Evolutionary conservation across 2,329 filamentous ascomycete genomes (phyloP).

Genomic region (Apiospora hydei): DNA sequence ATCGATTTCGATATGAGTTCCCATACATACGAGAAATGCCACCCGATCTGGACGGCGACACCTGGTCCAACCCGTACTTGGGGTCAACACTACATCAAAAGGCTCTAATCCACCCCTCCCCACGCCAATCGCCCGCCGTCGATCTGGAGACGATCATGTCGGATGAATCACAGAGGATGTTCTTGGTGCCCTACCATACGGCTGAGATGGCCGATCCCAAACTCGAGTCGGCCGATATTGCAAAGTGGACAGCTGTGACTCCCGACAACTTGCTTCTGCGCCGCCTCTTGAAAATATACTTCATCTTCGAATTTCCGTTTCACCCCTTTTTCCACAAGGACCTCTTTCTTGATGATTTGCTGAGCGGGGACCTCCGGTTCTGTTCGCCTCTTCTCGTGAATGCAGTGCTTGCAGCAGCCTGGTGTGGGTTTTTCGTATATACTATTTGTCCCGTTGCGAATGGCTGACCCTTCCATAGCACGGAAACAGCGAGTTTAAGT

Average conservation of each 20-base stretch:
- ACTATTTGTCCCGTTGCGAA: background rate
- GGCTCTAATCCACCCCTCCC: conserved; percentile 17
- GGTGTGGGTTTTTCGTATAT: conserved; percentile 33
- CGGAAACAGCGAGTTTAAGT: conserved; percentile 36
- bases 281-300: conserved; percentile 25
- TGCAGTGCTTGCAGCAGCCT: conserved; percentile 38
- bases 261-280: conserved; percentile 38
- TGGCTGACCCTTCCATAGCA: conserved; percentile 35
- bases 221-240: conserved; percentile 33
- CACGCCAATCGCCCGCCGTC: conserved; percentile 18
- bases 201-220: conserved; percentile 36
- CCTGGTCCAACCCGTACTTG: conserved; percentile 33
- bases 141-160: conserved; percentile 23
- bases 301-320: conserved; percentile 28
- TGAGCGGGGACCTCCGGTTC: conserved; percentile 26
- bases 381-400: conserved; percentile 30
- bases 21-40: conserved; percentile 36
- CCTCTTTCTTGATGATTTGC: conserved; percentile 28
- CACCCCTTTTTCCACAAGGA: conserved; percentile 29
- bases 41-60: conserved; percentile 21
- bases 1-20: conserved; percentile 36
- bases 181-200: conserved; percentile 36
- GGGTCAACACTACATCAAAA: conserved; percentile 32
- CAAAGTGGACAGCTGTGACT: conserved; percentile 39
- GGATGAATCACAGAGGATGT: conserved; percentile 32